Percentiles rank a stretch among this genome's conserved stretches.
phyloP scores from a whole-genome alignment of 306 rosid genomes.

The Hippophae rhamnoides region DNA sequence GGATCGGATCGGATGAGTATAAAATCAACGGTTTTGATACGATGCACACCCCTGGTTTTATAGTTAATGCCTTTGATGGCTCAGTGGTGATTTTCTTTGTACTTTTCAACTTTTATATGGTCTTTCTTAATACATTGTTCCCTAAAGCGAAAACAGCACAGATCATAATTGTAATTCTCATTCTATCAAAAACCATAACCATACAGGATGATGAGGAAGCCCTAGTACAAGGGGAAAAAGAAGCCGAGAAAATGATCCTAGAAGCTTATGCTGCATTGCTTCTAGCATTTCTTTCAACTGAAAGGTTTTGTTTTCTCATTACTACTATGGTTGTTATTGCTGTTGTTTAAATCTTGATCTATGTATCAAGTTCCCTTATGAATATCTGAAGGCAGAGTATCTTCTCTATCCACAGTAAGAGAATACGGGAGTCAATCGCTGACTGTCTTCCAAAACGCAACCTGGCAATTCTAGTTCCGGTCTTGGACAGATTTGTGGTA shows the following conservation, averaged over 20 bases:
- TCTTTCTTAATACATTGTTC: no score
- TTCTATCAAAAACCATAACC: not conserved
- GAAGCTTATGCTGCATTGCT: constrained; percentile 53
- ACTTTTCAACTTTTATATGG: no score
- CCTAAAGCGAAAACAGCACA: no score
- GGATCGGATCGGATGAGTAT: no score
- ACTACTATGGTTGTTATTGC: not conserved
- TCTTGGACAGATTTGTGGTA: constrained; percentile 98
- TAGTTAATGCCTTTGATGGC: no score
- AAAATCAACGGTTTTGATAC: no score
- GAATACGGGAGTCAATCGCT: constrained; percentile 34
- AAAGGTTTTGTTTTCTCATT: constrained; percentile 26
- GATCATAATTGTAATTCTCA: no score
- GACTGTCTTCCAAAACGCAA: constrained; percentile 52
- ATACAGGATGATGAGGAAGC: constrained; percentile 74
- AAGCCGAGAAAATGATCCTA: constrained; percentile 72
- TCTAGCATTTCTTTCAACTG: constrained; percentile 54
- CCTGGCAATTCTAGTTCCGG: constrained; percentile 76
- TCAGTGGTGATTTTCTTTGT: no score
- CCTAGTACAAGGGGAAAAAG: constrained; percentile 79
- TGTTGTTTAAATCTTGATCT: not conserved
- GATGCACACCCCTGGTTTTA: no score
- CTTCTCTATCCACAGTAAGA: constrained; percentile 27
- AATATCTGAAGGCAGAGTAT: constrained; percentile 3
- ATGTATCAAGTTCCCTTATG: not conserved